Conservation (phyloP, 768 basidiomycete genomes). For the Leccinum ochraceum region DNA sequence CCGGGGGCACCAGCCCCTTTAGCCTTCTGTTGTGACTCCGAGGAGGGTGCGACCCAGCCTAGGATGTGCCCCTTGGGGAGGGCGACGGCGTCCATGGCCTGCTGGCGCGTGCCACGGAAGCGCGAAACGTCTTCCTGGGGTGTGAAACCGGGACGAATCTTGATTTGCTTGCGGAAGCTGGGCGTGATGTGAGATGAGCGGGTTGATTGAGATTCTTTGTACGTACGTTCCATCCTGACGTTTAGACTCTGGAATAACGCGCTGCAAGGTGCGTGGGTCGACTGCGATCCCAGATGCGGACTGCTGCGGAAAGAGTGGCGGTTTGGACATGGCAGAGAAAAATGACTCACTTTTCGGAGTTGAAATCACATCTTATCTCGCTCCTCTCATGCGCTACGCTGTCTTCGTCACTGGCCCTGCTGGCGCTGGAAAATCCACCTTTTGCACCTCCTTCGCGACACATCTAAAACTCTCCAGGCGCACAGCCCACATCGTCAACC, state of each 20-base stretch:
- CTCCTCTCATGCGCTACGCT: conserved; percentile 68
- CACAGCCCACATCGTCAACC: conserved; percentile 90
- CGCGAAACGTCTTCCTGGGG: conserved; percentile 92
- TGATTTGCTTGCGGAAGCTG: conserved; percentile 85
- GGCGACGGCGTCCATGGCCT: conserved; percentile 62
- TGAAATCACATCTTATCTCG: conserved; percentile 25
- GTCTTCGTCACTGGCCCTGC: conserved; percentile 94
- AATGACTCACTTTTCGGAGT: conserved; percentile 30
- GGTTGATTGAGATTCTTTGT: too few species aligned
- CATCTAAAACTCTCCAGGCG: conserved; percentile 84
- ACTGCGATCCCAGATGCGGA: conserved; percentile 77
- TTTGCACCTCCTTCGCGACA: conserved; percentile 83
- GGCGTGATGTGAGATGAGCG: too few species aligned
- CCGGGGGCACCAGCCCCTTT: conserved; percentile 29
- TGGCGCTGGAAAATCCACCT: conserved; percentile 97
- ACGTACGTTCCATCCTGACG: conserved; percentile 80
- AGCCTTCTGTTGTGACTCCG: conserved; percentile 37
- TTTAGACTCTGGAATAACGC: conserved; percentile 83
- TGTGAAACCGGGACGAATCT: conserved; percentile 90
- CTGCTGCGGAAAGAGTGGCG: conserved; percentile 71
- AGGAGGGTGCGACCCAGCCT: conserved; percentile 73
- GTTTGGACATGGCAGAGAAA: conserved; percentile 59
- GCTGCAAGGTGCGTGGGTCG: conserved; percentile 83
- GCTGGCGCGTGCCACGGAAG: conserved; percentile 78
- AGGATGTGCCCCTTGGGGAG: conserved; percentile 81